Percentiles rank a stretch among this genome's conserved stretches.
These are phyloP conservation scores for Carex littledalei DNA, from an alignment of 176 grass and related monocot genomes.

Conservation along the genomic window DNA sequence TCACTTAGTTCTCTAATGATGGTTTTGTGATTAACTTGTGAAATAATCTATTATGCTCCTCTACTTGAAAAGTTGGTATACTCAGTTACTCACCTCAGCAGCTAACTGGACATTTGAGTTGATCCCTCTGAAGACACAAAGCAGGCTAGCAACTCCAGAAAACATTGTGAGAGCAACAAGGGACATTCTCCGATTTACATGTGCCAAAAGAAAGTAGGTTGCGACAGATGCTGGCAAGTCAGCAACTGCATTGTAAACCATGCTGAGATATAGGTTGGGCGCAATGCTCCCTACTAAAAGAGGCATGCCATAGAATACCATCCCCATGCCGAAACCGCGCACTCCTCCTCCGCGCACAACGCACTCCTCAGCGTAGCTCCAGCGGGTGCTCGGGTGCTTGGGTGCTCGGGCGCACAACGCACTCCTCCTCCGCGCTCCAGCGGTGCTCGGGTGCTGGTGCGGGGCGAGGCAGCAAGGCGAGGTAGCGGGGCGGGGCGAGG, in stretches of 20 bases:
- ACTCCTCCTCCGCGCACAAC: no score
- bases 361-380: no score
- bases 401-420: no score
- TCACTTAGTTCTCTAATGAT: no score
- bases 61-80: no score
- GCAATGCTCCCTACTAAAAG: constrained; percentile 65
- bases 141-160: constrained; percentile 36
- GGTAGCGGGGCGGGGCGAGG: no score
- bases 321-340: constrained; percentile 56
- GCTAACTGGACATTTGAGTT: constrained; percentile 30
- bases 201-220: constrained; percentile 33
- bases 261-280: constrained; percentile 59
- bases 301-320: constrained; percentile 76
- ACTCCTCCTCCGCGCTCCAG: no score
- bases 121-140: constrained; percentile 33
- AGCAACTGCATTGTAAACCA: constrained; percentile 54
- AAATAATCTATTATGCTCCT: no score
- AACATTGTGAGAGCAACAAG: constrained; percentile 29
- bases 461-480: no score
- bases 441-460: no score
- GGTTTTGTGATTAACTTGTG: no score
- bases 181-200: constrained; percentile 39
- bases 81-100: constrained; percentile 14
- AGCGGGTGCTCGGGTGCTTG: no score
- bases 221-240: constrained; percentile 45